phyloP scores from a whole-genome alignment of 441 rosid genomes.

The Aquilaria agallochum region DNA sequence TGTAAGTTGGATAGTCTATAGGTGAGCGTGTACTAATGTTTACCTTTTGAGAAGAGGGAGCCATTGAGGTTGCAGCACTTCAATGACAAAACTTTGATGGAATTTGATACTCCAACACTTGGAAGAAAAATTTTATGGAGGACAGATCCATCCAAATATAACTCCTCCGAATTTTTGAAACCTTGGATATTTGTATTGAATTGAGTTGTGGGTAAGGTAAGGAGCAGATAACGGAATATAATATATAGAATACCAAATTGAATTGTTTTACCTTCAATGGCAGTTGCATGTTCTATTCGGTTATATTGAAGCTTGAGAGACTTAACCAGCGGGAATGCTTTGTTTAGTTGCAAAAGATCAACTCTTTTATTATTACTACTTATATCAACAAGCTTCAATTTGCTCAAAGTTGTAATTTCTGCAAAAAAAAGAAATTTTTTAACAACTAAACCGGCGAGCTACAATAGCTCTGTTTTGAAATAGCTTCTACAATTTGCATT shows the following conservation, averaged over 20 bases:
- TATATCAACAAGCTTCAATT: neutral
- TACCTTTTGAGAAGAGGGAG: constrained; percentile 3
- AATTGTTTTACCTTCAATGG: neutral
- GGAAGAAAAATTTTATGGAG: constrained; percentile 5
- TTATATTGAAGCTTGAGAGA: neutral
- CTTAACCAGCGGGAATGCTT: neutral
- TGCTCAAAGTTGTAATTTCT: neutral
- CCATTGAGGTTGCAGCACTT: neutral
- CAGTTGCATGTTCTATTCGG: neutral
- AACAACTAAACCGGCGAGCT: neutral
- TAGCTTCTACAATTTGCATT: too few relatives aligned
- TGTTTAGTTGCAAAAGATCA: neutral
- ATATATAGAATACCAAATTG: too few relatives aligned
- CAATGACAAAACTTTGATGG: constrained; percentile 2
- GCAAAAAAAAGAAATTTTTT: neutral
- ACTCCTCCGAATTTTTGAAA: neutral
- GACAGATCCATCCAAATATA: neutral
- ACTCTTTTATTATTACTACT: too few relatives aligned
- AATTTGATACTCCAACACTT: neutral
- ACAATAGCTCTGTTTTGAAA: too few relatives aligned
- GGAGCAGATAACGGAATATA: too few relatives aligned
- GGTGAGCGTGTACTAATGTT: neutral
- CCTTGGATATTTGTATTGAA: too few relatives aligned
- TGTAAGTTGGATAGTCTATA: too few relatives aligned
- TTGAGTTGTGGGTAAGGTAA: neutral